Base-by-base conservation (phyloP, 495 filamentous ascomycete species). In the Cladorrhinum samala region DNA sequence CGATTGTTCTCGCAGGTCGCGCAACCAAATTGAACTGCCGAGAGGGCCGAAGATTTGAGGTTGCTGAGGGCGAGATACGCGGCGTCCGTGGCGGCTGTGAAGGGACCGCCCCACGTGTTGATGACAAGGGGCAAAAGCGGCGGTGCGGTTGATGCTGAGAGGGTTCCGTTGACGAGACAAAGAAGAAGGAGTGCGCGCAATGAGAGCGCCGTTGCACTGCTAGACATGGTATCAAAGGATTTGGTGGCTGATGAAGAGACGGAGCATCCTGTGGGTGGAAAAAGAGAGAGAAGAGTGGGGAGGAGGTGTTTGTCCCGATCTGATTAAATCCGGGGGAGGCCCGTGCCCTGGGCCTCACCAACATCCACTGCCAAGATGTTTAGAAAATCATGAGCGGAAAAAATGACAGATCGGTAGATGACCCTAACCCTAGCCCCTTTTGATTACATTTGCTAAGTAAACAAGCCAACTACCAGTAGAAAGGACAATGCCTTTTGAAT, bases 31-130 rank as follows among this genome's bases (percentile, higher is more conserved):
- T 69, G 65, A 20, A 76, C 66, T 40, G 73, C 74, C 56, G 74
- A 69, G 36, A 77, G 50, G 21, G 72, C 70, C 3, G 69, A 61
- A 2, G 61, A 61, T 30, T 51, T 36, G 3, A 59, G 38, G 52
- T 57, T n/a, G n/a, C n/a, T 54, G 33, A 73, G 65, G 30, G 66
- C 48, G 11, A 58, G 21, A 46, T 69, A 77, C 17, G 74, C 74
- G n/a, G 73, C 72, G 51, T 77, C 70, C 16, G 74, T 77, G 45
- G 72, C 74, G 16, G 67, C 65, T 9, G 68, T 72, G 58, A 77
- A 77, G 16, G 66, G 58, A 7, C 74, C 74, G 45, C 64, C 67
- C 74, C 74, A 77, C 36, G 67, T 71, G 58, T 75, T 77, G 55
- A 77, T 68, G 8, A 72, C 65, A 57, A 76, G 60, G 7, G 73